Evolutionary conservation across 1,284 basidiomycete species (phyloP), one percentile per base, ranked within the genome.

Genomic region (Singerocomus inundabilis): DNA sequence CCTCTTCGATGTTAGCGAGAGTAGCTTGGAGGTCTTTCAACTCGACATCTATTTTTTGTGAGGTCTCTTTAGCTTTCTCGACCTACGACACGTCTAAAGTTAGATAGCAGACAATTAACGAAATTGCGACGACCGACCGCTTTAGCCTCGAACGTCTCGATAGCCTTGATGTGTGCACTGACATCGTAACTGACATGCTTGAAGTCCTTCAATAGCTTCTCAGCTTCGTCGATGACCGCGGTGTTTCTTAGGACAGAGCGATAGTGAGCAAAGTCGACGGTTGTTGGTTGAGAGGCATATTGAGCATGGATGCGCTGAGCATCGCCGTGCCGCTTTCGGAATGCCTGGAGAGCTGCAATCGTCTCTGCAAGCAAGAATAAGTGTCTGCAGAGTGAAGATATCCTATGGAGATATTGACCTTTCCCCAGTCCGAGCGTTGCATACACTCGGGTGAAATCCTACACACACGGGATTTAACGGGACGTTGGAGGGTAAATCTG

Each of bases 101-200:
- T 29, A 51, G 47, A 24, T 33, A 39, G 43, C 37, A 43, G 33
- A 26, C 13, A 26, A 11, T 46, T 28, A 32, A 47, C 18, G 33
- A 34, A 44, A 46, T 33, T 24, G 33, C 31, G 46, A 44, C 46
- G 36, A 83, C 92, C 68, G 62, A 98, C 95, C 59, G 97, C 97
- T 77, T 96, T 98, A 60, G 83, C 79, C 81, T 99, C 93, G 71
- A 99, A 99, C 48, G 93, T 88, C 70, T 97, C 93, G 61, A 99
- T 97, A 45, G 93, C 93, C 75, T 94, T 97, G 71, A 98, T 71
- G 72, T 97, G 93, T 57, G 92, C 81, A 66, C 72, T 76, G 53
- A 96, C 91, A 69, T 99, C 96, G 75, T 98, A 98, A n/a, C 91
- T 89, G 52, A 93, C 87, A 29, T 97, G 93, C 79, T 97, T 97